Conservation (phyloP, 768 basidiomycete species). For the Trametes maxima region DNA sequence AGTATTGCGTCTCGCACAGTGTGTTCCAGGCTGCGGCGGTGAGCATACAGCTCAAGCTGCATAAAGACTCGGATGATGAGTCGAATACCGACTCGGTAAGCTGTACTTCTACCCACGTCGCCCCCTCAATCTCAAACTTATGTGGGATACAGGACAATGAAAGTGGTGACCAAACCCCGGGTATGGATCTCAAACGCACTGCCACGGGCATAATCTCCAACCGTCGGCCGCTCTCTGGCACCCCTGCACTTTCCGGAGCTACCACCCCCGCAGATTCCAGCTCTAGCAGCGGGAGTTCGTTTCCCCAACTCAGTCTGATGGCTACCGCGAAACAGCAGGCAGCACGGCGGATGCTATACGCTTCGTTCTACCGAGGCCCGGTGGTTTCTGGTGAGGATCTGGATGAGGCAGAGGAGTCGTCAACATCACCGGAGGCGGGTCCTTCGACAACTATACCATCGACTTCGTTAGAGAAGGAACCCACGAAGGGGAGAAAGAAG, state of each 20-base stretch:
- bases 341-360: slow-evolving; percentile 74
- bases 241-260: slow-evolving; percentile 44
- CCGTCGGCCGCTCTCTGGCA: slow-evolving; percentile 56
- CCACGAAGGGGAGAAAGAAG: slow-evolving; percentile 9
- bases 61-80: slow-evolving; percentile 52
- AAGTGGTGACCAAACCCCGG: slow-evolving; percentile 8
- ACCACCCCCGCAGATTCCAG: slow-evolving; percentile 46
- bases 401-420: slow-evolving; percentile 17
- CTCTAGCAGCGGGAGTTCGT: slow-evolving; percentile 23
- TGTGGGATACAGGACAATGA: slow-evolving; percentile 20
- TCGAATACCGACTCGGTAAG: slow-evolving; percentile 39
- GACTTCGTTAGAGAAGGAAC: background rate
- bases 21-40: slow-evolving; percentile 83
- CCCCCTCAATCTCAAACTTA: slow-evolving; percentile 6
- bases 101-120: slow-evolving; percentile 9
- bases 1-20: slow-evolving; percentile 38
- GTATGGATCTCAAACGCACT: slow-evolving; percentile 52
- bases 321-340: slow-evolving; percentile 75
- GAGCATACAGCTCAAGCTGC: slow-evolving; percentile 73
- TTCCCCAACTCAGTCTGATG: slow-evolving; percentile 52
- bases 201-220: slow-evolving; percentile 77
- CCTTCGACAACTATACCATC: background rate
- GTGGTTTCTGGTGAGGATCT: slow-evolving; percentile 50
- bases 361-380: slow-evolving; percentile 80
- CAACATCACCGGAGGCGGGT: background rate